A percentile compares a stretch with the other conserved stretches of the same genome.
phyloP scores from a whole-genome alignment of 2,329 filamentous ascomycete species.

The Coniella vitis region DNA sequence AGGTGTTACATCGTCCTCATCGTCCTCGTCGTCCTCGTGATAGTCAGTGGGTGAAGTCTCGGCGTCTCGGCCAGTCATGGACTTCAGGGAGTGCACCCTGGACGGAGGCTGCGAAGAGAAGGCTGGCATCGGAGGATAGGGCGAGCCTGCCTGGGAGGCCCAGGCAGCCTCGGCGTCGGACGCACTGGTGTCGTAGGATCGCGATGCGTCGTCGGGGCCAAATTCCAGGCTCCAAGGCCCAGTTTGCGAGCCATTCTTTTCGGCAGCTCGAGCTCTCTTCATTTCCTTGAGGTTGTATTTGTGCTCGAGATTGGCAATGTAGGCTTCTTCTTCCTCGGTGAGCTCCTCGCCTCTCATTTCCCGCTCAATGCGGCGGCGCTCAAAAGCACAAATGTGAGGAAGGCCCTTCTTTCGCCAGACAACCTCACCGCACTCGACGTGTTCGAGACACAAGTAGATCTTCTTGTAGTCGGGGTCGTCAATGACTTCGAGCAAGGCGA shows the following conservation, averaged over 20 bases:
- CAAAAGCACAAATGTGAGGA: constrained; percentile 74
- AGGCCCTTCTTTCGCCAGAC: constrained; percentile 87
- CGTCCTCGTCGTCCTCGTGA: constrained; percentile 49
- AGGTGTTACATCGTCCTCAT: constrained; percentile 47
- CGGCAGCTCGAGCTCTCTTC: constrained; percentile 49
- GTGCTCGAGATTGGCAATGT: constrained; percentile 51
- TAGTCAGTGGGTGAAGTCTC: constrained; percentile 28
- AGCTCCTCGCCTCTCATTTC: constrained; percentile 57
- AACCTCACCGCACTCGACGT: constrained; percentile 89
- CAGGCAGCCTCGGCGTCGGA: constrained; percentile 30
- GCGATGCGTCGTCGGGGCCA: constrained; percentile 43
- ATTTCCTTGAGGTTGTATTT: constrained; percentile 51
- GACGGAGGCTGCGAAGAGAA: constrained; percentile 41
- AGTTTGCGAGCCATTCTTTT: constrained; percentile 48
- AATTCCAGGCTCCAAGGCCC: constrained; percentile 73
- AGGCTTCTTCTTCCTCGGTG: constrained; percentile 53
- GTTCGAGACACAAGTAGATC: constrained; percentile 96
- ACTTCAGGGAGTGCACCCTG: constrained; percentile 39
- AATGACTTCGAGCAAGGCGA: constrained; percentile 91
- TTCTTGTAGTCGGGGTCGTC: constrained; percentile 95
- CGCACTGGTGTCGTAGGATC: constrained; percentile 36
- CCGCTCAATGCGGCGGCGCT: constrained; percentile 72
- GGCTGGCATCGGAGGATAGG: constrained; percentile 32
- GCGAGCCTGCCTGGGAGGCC: constrained; percentile 30
- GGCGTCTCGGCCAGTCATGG: constrained; percentile 29